A percentile compares a stretch with the other conserved stretches of the same genome.
Conservation (phyloP, 2,329 filamentous ascomycete species). For the Penicillium glabrum region DNA sequence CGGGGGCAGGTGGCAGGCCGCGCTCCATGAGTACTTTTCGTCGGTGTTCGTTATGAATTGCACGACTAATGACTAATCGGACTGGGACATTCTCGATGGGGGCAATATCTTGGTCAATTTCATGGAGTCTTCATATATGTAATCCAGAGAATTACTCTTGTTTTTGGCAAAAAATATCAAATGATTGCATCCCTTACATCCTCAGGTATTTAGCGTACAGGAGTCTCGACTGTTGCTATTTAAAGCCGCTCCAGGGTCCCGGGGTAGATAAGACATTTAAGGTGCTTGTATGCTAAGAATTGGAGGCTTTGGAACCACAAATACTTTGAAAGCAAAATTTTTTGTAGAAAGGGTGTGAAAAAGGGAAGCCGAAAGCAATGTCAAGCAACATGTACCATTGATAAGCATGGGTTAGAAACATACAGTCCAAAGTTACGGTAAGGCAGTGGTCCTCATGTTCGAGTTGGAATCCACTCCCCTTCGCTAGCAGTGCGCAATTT, state of each 20-base stretch:
- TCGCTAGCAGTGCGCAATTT: not conserved
- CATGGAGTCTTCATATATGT: not conserved
- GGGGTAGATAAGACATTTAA: not conserved
- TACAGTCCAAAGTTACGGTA: too few species aligned
- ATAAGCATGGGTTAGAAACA: too few species aligned
- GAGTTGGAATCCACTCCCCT: not conserved
- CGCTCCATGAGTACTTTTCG: not conserved
- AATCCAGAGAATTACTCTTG: not conserved
- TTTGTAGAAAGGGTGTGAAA: too few species aligned
- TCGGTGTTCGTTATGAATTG: not conserved
- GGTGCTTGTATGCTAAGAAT: not conserved
- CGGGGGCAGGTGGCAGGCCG: not conserved
- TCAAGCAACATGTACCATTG: too few species aligned
- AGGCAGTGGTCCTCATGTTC: too few species aligned
- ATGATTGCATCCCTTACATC: not conserved
- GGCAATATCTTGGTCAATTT: not conserved
- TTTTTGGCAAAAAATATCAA: not conserved
- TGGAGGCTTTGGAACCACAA: too few species aligned
- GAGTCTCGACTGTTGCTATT: not conserved
- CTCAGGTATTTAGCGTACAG: not conserved
- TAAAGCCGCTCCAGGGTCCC: not conserved
- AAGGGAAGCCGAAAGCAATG: too few species aligned
- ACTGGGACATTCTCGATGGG: not conserved
- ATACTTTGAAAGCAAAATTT: too few species aligned
- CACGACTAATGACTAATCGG: not conserved